A percentile compares a stretch with the other conserved stretches of the same genome.
Conservation (phyloP, 768 basidiomycete genomes). For the Leucogyrophana mollusca region DNA sequence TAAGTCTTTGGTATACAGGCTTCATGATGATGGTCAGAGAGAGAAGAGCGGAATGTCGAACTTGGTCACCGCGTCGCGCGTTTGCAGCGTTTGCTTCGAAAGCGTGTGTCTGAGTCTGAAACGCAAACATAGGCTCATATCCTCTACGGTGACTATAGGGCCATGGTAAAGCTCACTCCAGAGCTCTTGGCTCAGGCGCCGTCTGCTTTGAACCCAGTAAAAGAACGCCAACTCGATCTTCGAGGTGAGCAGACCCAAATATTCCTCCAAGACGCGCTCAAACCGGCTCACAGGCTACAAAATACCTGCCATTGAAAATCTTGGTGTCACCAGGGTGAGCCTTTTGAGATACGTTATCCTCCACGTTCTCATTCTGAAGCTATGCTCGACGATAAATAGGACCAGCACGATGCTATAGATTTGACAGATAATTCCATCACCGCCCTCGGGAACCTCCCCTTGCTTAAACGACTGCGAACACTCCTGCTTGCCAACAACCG, state of each 20-base stretch:
- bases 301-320: conserved; percentile 95
- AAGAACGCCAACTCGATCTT: conserved; percentile 89
- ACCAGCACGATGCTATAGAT: conserved; percentile 93
- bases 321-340: conserved; percentile 85
- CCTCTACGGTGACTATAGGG: conserved; percentile 8
- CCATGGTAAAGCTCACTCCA: conserved; percentile 88
- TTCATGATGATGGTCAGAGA: conserved; percentile 51
- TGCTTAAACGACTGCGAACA: conserved; percentile 80
- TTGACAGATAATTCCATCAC: conserved; percentile 89
- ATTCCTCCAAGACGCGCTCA: conserved; percentile 12
- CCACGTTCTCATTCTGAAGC: conserved; percentile 11
- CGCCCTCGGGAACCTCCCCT: conserved; percentile 80
- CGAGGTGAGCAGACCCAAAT: conserved; percentile 55
- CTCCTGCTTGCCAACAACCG: conserved; percentile 90
- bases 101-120: conserved; percentile 36
- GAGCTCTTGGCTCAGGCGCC: conserved; percentile 84
- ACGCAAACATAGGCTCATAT: conserved; percentile 9
- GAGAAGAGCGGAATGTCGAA: conserved; percentile 13
- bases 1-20: conserved; percentile 69
- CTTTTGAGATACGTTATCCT: conserved; percentile 12
- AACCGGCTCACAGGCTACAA: conserved; percentile 65
- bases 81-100: conserved; percentile 9
- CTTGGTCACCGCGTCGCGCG: conserved; percentile 13
- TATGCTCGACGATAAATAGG: conserved; percentile 41
- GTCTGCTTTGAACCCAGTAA: conserved; percentile 77